Percentiles rank a stretch among this genome's conserved stretches.
phyloP scores from a whole-genome alignment of 495 filamentous ascomycete species.

The Penicillium goetzii region DNA sequence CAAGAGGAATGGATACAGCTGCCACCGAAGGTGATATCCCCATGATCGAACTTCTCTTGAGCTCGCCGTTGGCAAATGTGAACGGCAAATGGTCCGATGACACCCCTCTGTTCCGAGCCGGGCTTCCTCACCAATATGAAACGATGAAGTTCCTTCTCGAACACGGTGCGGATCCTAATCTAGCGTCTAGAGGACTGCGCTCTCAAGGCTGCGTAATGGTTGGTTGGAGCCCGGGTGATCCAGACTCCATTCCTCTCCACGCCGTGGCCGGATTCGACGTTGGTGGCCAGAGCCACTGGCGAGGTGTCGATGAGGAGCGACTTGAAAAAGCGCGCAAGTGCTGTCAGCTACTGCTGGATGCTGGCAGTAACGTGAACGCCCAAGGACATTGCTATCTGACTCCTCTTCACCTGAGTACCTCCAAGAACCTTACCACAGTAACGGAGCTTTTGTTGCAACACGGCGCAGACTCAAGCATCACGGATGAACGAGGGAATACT shows the following conservation, averaged over 20 bases:
- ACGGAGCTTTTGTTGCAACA: constrained; percentile 4
- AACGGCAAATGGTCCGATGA: constrained; percentile 1
- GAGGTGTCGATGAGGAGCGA: background rate
- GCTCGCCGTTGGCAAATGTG: background rate
- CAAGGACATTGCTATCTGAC: background rate
- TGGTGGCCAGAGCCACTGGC: background rate
- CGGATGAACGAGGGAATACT: background rate
- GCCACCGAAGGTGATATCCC: background rate
- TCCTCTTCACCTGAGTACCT: constrained; percentile 4
- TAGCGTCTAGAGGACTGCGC: constrained; percentile 8
- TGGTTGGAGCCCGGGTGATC: background rate
- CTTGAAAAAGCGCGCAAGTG: constrained; percentile 6
- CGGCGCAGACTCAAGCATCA: constrained; percentile 2
- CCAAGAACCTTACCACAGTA: constrained; percentile 1
- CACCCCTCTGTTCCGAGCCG: constrained; percentile 10
- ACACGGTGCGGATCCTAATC: constrained; percentile 9
- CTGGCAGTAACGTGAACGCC: constrained; percentile 5
- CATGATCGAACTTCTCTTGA: constrained; percentile 2
- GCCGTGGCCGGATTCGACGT: constrained; percentile 7
- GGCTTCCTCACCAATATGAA: constrained; percentile 4
- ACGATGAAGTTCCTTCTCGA: constrained; percentile 9
- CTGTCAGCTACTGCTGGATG: constrained; percentile 10
- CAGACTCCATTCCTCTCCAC: constrained; percentile 6
- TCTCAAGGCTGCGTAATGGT: constrained; percentile 11
- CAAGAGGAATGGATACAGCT: background rate